Percentiles rank a stretch among this genome's conserved stretches.
Evolutionary conservation across 2,329 filamentous ascomycete species (phyloP).

Genomic region (Beauveria pseudobassiana): DNA sequence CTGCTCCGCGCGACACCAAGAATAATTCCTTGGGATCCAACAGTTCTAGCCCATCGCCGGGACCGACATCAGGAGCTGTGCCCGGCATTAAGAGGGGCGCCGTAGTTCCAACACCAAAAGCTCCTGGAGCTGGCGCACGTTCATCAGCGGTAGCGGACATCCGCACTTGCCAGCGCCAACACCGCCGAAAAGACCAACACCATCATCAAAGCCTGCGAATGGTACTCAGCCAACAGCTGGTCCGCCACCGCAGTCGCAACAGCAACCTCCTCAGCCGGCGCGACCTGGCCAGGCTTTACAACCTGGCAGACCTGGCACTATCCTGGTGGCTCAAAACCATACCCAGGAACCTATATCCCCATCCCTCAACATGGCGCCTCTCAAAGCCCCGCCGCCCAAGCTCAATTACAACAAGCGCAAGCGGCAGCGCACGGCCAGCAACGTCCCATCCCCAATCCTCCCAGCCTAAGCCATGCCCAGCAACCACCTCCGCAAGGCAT

Average conservation of each 20-base stretch:
- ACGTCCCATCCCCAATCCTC: constrained; percentile 3
- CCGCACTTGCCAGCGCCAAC: constrained; percentile 22
- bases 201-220: constrained; percentile 24
- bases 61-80: constrained; percentile 15
- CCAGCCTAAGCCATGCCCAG: constrained; percentile 1
- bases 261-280: constrained; percentile 20
- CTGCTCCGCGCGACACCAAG: constrained; percentile 27
- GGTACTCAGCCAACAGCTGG: constrained; percentile 28
- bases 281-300: background rate
- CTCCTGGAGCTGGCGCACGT: constrained; percentile 16
- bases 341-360: constrained; percentile 26
- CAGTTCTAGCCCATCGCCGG: constrained; percentile 19
- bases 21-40: constrained; percentile 17
- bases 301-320: constrained; percentile 23
- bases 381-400: constrained; percentile 15
- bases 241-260: constrained; percentile 20
- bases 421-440: constrained; percentile 10
- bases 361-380: constrained; percentile 20
- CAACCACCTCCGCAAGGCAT: constrained; percentile 7
- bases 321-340: constrained; percentile 28
- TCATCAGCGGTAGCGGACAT: constrained; percentile 22
- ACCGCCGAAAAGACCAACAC: constrained; percentile 21
- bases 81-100: constrained; percentile 21
- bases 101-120: constrained; percentile 30
- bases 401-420: constrained; percentile 14